A percentile compares a stretch with the other conserved stretches of the same genome.
These are phyloP conservation scores for Solanum virginianum DNA, from an alignment of 257 asterid species.

Conservation along the genomic window DNA sequence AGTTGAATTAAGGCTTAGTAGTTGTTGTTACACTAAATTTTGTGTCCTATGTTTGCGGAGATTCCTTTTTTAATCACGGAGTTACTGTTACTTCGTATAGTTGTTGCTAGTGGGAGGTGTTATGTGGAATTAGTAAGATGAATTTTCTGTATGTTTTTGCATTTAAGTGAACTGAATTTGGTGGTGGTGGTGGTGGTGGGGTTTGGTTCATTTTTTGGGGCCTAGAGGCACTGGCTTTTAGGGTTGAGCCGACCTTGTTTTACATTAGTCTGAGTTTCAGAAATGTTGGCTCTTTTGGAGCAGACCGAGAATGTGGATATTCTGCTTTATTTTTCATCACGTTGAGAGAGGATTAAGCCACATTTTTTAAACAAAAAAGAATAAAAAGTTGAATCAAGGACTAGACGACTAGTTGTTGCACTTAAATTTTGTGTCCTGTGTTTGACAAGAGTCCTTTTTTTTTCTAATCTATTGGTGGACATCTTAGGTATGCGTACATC, in stretches of 20 bases:
- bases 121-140: too few species aligned
- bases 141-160: too few species aligned
- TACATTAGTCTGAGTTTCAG: background rate
- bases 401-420: background rate
- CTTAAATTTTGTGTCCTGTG: background rate
- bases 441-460: background rate
- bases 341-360: background rate
- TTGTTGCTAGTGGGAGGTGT: too few species aligned
- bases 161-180: too few species aligned
- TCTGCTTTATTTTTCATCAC: background rate
- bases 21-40: background rate
- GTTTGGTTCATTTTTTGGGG: too few species aligned
- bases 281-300: background rate
- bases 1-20: background rate
- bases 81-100: too few species aligned
- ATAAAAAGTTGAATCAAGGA: background rate
- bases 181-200: too few species aligned
- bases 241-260: background rate
- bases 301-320: background rate
- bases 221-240: too few species aligned
- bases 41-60: background rate
- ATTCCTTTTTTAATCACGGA: too few species aligned
- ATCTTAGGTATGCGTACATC: background rate
- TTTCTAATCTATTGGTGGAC: too few species aligned
- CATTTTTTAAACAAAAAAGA: background rate